Evolutionary conservation across 441 rosid species (phyloP).

Genomic region (Raphanus hybrid): DNA sequence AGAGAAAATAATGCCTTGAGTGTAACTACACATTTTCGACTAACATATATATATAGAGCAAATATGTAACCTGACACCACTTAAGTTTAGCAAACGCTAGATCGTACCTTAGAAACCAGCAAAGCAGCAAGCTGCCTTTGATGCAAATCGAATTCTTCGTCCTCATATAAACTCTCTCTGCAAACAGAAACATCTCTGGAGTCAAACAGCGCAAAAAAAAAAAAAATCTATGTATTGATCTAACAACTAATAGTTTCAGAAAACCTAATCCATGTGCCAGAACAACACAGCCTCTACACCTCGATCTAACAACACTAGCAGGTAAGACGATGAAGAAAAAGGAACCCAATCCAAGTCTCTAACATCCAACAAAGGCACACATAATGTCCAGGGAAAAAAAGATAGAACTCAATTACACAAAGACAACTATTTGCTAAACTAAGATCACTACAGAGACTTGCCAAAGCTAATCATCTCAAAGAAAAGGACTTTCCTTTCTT

Average conservation of each 20-base stretch:
- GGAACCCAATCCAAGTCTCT: neutral
- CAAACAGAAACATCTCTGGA: constrained; percentile 19
- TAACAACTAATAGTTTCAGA: constrained; percentile 13
- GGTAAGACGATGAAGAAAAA: neutral
- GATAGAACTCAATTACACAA: neutral
- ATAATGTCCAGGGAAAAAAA: too few species aligned
- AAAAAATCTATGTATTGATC: neutral
- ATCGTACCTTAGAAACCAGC: constrained; percentile 83
- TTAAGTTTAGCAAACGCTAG: neutral
- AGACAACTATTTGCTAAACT: neutral
- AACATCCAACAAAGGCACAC: too few species aligned
- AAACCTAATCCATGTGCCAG: too few species aligned
- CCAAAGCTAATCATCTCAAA: constrained; percentile 2
- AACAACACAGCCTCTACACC: too few species aligned
- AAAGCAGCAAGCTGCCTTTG: constrained; percentile 96
- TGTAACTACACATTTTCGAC: constrained; percentile 7
- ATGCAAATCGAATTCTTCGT: constrained; percentile 89
- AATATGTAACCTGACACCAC: neutral
- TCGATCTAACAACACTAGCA: neutral
- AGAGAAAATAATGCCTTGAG: neutral
- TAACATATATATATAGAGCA: neutral
- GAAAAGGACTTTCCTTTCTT: neutral
- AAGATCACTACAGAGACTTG: neutral
- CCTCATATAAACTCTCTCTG: constrained; percentile 97
- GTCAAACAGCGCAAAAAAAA: constrained; percentile 12